Percentiles rank a stretch among this genome's conserved stretches.
Evolutionary conservation across 495 filamentous ascomycete genomes (phyloP).

Genomic region (Aspergillus kassunensis): DNA sequence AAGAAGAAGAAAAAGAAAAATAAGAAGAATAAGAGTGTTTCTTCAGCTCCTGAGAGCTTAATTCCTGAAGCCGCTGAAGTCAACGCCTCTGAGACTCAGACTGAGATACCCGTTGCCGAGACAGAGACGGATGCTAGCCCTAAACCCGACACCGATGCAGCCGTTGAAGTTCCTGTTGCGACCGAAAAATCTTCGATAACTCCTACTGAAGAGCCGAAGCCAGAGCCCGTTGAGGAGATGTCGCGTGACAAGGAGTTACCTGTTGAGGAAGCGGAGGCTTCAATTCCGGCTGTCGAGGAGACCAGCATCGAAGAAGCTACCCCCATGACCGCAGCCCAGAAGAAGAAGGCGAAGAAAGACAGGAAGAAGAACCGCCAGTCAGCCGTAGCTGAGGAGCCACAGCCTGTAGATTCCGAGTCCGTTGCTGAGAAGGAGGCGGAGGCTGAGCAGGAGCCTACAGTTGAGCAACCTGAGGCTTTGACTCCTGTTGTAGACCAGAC

Average conservation of each 20-base stretch:
- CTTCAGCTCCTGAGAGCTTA: background rate
- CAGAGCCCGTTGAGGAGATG: slow-evolving; percentile 9
- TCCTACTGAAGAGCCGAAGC: slow-evolving; percentile 3
- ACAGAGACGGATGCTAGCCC: background rate
- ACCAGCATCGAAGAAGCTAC: background rate
- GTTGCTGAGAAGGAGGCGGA: background rate
- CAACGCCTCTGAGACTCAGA: background rate
- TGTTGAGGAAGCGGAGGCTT: background rate
- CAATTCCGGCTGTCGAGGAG: background rate
- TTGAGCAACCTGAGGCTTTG: background rate
- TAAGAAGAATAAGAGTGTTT: slow-evolving; percentile 22
- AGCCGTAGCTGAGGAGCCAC: slow-evolving; percentile 5
- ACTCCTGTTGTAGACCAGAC: background rate
- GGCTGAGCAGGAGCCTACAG: background rate
- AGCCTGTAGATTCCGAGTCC: slow-evolving; percentile 7
- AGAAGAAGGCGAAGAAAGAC: slow-evolving; percentile 21
- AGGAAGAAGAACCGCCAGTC: slow-evolving; percentile 23
- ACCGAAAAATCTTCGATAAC: slow-evolving; percentile 2
- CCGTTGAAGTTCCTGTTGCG: background rate
- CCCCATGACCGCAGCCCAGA: slow-evolving; percentile 18
- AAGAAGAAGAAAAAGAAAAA: slow-evolving; percentile 33
- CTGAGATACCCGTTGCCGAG: background rate
- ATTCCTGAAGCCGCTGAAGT: background rate
- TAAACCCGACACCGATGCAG: background rate
- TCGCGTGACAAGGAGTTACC: background rate